Percentiles rank a stretch among this genome's conserved stretches.
Evolutionary conservation across 2,329 filamentous ascomycete species (phyloP).

Genomic region (Annulohypoxylon truncatum): DNA sequence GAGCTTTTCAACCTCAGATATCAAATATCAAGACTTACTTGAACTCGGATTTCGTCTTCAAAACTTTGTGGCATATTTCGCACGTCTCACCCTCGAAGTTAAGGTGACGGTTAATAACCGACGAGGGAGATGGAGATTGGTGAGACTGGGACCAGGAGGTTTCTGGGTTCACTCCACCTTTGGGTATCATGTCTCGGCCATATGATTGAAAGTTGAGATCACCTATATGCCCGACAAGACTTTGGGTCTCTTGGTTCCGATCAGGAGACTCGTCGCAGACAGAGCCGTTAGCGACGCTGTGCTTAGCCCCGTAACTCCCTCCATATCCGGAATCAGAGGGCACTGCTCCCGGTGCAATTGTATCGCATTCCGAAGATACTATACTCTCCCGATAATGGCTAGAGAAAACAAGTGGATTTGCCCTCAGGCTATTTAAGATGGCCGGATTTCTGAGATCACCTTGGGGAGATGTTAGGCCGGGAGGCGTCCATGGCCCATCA

Average conservation of each 20-base stretch:
- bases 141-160: conserved; percentile 32
- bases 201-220: conserved; percentile 44
- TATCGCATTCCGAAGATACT: conserved; percentile 56
- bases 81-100: conserved; percentile 51
- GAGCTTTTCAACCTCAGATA: not conserved
- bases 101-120: conserved; percentile 21
- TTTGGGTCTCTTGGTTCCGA: conserved; percentile 54
- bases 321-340: conserved; percentile 62
- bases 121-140: conserved; percentile 12
- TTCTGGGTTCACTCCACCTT: conserved; percentile 20
- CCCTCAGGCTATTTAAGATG: conserved; percentile 42
- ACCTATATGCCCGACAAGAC: conserved; percentile 51
- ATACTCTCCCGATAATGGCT: conserved; percentile 50
- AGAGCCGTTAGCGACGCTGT: conserved; percentile 59
- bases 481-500: conserved; percentile 60
- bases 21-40: conserved; percentile 57
- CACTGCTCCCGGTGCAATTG: conserved; percentile 47
- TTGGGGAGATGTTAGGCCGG: conserved; percentile 47
- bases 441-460: conserved; percentile 49
- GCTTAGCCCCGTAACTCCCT: conserved; percentile 54
- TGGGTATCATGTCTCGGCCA: conserved; percentile 32
- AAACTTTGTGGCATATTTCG: conserved; percentile 52
- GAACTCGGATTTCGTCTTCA: conserved; percentile 66
- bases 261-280: conserved; percentile 57
- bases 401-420: conserved; percentile 45